A percentile compares a stretch with the other conserved stretches of the same genome.
These are phyloP conservation scores for Pythium volutum DNA, from an alignment of 352 stramenopile genomes.

Conservation along the genomic window DNA sequence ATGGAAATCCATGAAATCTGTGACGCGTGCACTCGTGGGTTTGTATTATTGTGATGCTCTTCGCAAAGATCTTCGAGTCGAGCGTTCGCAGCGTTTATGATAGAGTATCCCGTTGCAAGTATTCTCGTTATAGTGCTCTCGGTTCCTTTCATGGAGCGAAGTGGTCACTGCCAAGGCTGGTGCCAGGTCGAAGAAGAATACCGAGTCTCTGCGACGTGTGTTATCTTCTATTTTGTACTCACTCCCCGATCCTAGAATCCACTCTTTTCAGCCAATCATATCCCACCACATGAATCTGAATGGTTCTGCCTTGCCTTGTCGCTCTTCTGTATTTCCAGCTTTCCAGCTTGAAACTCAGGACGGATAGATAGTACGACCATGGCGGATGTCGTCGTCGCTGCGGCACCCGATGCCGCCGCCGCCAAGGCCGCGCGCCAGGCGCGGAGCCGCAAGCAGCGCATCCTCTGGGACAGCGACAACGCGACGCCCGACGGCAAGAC, in stretches of 20 bases:
- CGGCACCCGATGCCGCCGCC: background rate
- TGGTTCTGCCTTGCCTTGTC: constrained; percentile 4
- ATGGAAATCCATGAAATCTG: background rate
- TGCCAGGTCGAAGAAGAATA: no score
- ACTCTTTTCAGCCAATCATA: constrained; percentile 18
- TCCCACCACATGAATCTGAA: constrained; percentile 19
- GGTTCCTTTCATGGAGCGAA: no score
- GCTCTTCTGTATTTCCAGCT: constrained; percentile 4
- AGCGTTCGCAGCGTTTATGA: no score
- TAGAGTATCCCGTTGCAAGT: no score
- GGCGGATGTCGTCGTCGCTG: constrained; percentile 12
- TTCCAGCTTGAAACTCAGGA: constrained; percentile 21
- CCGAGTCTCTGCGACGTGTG: constrained; percentile 18
- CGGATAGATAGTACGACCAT: background rate
- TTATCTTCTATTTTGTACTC: background rate
- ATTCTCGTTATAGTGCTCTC: no score
- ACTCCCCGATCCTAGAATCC: background rate
- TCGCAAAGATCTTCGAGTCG: no score
- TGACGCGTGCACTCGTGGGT: background rate
- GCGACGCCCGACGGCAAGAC: constrained; percentile 62
- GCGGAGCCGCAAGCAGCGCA: constrained; percentile 48
- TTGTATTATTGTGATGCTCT: background rate
- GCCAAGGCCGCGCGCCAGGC: constrained; percentile 12
- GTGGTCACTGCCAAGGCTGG: no score
- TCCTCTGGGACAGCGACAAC: constrained; percentile 77